These are phyloP conservation scores for Phaeotremella skinneri DNA, from an alignment of 768 basidiomycete genomes.

Conservation along the genomic window DNA sequence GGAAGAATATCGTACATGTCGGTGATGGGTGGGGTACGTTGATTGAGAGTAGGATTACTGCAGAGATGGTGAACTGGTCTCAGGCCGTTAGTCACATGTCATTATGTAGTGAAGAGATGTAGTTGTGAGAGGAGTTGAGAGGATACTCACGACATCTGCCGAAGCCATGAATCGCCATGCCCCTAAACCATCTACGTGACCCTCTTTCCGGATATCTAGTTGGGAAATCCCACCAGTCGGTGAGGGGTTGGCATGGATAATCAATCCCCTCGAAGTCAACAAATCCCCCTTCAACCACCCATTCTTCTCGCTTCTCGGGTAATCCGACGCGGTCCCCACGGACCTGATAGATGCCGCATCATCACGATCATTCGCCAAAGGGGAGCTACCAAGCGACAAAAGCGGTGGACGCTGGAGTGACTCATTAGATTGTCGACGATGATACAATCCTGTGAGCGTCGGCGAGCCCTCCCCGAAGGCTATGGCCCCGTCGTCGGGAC, in stretches of 20 bases:
- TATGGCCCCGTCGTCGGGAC: slow-evolving; percentile 13
- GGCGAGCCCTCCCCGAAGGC: slow-evolving; percentile 29
- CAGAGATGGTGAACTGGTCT: slow-evolving; percentile 43
- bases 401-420: slow-evolving; percentile 1
- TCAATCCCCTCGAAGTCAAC: slow-evolving; percentile 25
- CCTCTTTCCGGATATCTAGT: slow-evolving; percentile 39
- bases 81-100: neutral
- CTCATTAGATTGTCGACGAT: slow-evolving; percentile 15
- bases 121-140: neutral
- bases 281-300: slow-evolving; percentile 45
- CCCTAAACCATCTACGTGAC: slow-evolving; percentile 37
- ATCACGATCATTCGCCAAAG: neutral
- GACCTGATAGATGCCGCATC: neutral
- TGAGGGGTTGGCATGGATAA: slow-evolving; percentile 43
- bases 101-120: slow-evolving; percentile 1
- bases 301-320: slow-evolving; percentile 16
- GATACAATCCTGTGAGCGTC: slow-evolving; percentile 18
- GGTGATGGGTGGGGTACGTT: slow-evolving; percentile 35
- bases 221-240: slow-evolving; percentile 30
- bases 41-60: slow-evolving; percentile 33
- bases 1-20: slow-evolving; percentile 43
- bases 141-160: slow-evolving; percentile 40
- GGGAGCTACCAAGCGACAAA: neutral
- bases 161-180: slow-evolving; percentile 27
- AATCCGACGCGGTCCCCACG: neutral